Evolutionary conservation across 768 basidiomycete genomes (phyloP).

Genomic region (Boletus rubescentipes): DNA sequence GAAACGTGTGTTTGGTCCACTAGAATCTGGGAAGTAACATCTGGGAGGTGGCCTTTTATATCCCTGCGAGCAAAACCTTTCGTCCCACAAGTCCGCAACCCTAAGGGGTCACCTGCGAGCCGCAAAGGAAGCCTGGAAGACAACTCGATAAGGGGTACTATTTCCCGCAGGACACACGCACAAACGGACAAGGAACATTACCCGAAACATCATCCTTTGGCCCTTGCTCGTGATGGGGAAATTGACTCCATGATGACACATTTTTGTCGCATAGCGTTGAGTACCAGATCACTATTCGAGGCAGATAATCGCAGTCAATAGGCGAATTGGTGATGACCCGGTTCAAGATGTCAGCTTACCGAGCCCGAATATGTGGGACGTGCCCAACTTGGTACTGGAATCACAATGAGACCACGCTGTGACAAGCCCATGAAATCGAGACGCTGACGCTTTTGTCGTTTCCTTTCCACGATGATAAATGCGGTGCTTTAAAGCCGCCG

Average conservation of each 20-base stretch:
- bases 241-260: too few relatives aligned
- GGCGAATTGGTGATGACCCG: background rate
- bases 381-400: constrained; percentile 1
- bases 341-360: too few relatives aligned
- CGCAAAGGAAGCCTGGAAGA: background rate
- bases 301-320: background rate
- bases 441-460: constrained; percentile 1
- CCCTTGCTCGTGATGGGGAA: background rate
- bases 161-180: constrained; percentile 4
- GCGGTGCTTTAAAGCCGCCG: too few relatives aligned
- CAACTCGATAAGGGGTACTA: background rate
- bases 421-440: background rate
- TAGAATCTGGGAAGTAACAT: background rate
- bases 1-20: background rate
- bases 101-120: background rate
- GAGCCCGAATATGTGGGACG: too few relatives aligned
- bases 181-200: background rate
- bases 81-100: background rate
- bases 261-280: too few relatives aligned
- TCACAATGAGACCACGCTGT: background rate
- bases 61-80: background rate
- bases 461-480: constrained; percentile 9
- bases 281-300: background rate
- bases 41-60: background rate
- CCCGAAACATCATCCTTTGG: background rate